These are phyloP conservation scores for Aspergillus nidulans DNA, from an alignment of 495 filamentous ascomycete genomes.

Conservation along the genomic window DNA sequence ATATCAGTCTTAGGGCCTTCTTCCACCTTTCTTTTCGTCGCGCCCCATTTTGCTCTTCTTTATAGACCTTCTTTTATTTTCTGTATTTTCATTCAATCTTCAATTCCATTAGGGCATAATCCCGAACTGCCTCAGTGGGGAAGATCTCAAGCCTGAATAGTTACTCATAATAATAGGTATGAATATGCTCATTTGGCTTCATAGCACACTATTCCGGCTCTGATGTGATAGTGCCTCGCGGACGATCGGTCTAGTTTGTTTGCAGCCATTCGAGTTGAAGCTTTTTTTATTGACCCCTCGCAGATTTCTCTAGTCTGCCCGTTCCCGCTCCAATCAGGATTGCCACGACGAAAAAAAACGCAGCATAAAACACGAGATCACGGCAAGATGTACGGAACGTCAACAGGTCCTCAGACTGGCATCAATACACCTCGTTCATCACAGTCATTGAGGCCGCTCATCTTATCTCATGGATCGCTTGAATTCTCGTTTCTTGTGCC, in stretches of 20 bases:
- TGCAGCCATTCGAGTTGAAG: neutral
- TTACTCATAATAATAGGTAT: slow-evolving; percentile 7
- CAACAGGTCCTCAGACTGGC: slow-evolving; percentile 82
- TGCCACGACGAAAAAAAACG: slow-evolving; percentile 11
- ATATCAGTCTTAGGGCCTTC: slow-evolving; percentile 3
- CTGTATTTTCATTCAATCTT: slow-evolving; percentile 15
- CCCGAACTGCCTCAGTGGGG: neutral
- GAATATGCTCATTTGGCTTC: neutral
- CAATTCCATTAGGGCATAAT: neutral
- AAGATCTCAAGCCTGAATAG: neutral
- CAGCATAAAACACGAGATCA: slow-evolving; percentile 18
- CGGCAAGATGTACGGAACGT: slow-evolving; percentile 76
- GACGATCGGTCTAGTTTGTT: neutral
- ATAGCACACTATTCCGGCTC: neutral
- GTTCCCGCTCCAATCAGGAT: neutral
- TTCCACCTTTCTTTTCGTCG: slow-evolving; percentile 16
- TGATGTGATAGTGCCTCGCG: too few species aligned
- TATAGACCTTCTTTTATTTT: slow-evolving; percentile 24
- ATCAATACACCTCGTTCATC: slow-evolving; percentile 93
- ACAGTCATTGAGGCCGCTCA: slow-evolving; percentile 82
- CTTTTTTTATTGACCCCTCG: neutral
- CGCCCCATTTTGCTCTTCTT: slow-evolving; percentile 13
- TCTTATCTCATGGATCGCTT: slow-evolving; percentile 86
- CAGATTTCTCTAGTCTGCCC: slow-evolving; percentile 1
- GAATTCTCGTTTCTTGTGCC: slow-evolving; percentile 93